Percentiles rank a stretch among this genome's conserved stretches.
phyloP scores from a whole-genome alignment of 2,329 filamentous ascomycete species.

The Aureobasidium sp. region DNA sequence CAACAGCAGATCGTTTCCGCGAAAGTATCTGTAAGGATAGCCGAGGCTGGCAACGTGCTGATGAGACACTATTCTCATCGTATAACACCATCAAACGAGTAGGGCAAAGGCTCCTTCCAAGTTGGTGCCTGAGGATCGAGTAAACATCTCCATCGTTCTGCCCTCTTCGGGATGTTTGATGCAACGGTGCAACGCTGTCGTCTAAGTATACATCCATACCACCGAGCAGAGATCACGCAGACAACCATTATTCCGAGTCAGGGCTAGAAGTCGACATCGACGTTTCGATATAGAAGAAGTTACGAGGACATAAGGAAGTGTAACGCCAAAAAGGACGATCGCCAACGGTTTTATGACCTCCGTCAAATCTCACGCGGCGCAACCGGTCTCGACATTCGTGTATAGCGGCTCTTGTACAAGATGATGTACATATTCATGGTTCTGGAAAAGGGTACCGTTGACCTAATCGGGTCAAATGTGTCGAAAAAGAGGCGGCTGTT shows the following conservation, averaged over 20 bases:
- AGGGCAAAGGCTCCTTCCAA: too few relatives aligned
- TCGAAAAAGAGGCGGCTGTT: not conserved
- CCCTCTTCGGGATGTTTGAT: not conserved
- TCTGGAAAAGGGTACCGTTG: conserved; percentile 2
- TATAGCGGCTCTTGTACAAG: not conserved
- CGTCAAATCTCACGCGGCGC: not conserved
- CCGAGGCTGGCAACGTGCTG: not conserved
- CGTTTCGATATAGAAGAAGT: conserved; percentile 12
- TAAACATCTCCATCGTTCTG: not conserved
- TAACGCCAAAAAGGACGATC: not conserved
- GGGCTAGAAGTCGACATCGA: not conserved
- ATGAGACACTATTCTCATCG: not conserved
- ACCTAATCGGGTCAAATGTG: not conserved
- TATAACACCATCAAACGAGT: not conserved
- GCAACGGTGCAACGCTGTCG: not conserved
- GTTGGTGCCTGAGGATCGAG: not conserved
- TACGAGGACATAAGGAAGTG: not conserved
- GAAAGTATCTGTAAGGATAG: not conserved
- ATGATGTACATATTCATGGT: not conserved
- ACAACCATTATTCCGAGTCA: not conserved
- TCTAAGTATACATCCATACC: not conserved
- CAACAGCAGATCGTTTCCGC: not conserved
- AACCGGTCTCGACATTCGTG: not conserved
- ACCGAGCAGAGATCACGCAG: not conserved
- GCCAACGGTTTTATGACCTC: conserved; percentile 5